Evolutionary conservation across 371 early-diverging fungal genomes (phyloP).

Genomic region (Mortierella sp.): DNA sequence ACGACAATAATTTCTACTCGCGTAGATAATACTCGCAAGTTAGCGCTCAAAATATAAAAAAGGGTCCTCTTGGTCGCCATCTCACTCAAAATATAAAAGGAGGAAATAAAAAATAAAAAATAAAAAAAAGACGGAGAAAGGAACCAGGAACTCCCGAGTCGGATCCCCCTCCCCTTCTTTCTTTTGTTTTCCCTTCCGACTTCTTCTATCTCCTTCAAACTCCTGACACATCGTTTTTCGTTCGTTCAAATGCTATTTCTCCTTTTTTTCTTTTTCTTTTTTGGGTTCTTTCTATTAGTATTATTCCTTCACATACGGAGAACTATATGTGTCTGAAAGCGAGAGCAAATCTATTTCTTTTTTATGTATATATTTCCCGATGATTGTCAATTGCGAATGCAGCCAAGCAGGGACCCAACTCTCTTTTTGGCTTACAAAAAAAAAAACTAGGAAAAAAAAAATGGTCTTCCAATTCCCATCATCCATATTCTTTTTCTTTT

Average conservation of each 20-base stretch:
- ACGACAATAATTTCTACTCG: background rate
- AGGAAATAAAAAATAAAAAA: too few relatives aligned
- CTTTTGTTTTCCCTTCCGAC: too few relatives aligned
- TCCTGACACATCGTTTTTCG: background rate
- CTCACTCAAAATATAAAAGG: background rate
- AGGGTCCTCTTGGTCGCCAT: background rate
- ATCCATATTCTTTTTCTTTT: too few relatives aligned
- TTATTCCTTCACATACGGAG: background rate
- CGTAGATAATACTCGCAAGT: background rate
- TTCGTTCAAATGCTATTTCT: background rate
- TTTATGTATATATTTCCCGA: too few relatives aligned
- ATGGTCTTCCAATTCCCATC: too few relatives aligned
- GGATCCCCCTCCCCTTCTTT: background rate
- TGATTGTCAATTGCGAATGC: too few relatives aligned
- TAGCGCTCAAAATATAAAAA: background rate
- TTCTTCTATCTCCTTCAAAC: background rate
- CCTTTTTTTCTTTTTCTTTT: background rate
- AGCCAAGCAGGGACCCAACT: too few relatives aligned
- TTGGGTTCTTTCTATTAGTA: background rate
- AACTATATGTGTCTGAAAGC: background rate
- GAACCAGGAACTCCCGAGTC: background rate
- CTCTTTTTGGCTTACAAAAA: too few relatives aligned
- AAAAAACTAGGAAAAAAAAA: too few relatives aligned
- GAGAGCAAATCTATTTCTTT: background rate
- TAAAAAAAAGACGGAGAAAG: background rate